Evolutionary conservation across 371 early-diverging fungal species (phyloP).

Genomic region (Dinochytrium kinnereticum): DNA sequence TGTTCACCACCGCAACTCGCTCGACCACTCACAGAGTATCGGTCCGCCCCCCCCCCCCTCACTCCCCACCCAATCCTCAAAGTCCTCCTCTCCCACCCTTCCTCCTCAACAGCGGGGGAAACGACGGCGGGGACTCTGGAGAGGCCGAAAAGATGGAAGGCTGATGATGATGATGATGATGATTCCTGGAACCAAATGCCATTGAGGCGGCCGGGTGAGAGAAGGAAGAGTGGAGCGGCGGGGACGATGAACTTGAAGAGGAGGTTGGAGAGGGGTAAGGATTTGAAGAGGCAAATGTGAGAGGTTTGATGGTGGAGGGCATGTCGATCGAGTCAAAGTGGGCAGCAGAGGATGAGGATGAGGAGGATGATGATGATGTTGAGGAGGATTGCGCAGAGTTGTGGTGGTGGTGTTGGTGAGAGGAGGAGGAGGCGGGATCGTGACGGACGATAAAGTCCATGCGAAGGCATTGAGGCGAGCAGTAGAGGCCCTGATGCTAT

Average conservation of each 20-base stretch:
- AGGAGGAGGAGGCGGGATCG: neutral
- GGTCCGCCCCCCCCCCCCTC: too few relatives aligned
- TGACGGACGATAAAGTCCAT: constrained; percentile 21
- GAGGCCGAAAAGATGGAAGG: neutral
- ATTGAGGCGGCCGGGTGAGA: neutral
- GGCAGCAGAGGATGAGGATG: neutral
- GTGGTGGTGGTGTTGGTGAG: neutral
- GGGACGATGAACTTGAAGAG: neutral
- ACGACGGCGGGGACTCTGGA: neutral
- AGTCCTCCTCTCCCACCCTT: too few relatives aligned
- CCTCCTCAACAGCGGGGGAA: constrained; percentile 1
- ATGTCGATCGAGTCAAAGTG: neutral
- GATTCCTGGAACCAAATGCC: neutral
- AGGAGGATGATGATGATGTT: neutral
- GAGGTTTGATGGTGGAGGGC: neutral
- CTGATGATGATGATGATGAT: neutral
- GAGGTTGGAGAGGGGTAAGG: constrained; percentile 1
- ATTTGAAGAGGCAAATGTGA: neutral
- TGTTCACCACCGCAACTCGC: too few relatives aligned
- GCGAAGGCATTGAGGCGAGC: constrained; percentile 27
- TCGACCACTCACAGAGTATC: too few relatives aligned
- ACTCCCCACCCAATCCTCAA: too few relatives aligned
- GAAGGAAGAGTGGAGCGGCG: neutral
- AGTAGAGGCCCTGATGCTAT: constrained; percentile 34
- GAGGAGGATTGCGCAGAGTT: neutral